phyloP scores from a whole-genome alignment of 1,284 basidiomycete species.

The Fereydounia khargensis region DNA sequence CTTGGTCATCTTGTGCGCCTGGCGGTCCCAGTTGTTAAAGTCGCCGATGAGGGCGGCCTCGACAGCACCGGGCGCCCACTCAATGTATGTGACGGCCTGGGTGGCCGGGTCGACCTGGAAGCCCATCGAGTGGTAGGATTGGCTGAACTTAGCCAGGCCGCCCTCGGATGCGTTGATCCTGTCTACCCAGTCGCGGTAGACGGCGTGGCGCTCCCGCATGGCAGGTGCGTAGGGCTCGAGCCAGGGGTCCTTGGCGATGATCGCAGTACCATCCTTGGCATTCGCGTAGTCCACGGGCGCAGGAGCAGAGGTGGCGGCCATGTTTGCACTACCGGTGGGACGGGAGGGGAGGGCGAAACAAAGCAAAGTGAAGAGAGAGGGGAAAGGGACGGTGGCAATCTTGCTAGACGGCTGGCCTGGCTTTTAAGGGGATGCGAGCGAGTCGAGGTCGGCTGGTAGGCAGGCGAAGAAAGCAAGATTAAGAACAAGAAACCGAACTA shows the following conservation, averaged over 20 bases:
- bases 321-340: background rate
- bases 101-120: conserved; percentile 69
- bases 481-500: no score
- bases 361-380: no score
- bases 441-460: no score
- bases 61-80: conserved; percentile 90
- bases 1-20: conserved; percentile 76
- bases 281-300: conserved; percentile 39
- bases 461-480: no score
- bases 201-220: conserved; percentile 34
- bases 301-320: background rate
- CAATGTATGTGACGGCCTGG: conserved; percentile 77
- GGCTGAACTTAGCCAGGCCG: conserved; percentile 82
- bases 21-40: conserved; percentile 88
- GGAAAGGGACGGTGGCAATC: no score
- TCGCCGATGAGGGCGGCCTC: conserved; percentile 87
- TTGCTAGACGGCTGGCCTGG: no score
- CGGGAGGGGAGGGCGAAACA: no score
- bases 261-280: conserved; percentile 47
- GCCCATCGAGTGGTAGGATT: conserved; percentile 82
- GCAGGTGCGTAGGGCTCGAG: conserved; percentile 48
- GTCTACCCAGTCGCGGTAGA: conserved; percentile 37
- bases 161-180: conserved; percentile 42
- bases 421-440: no score
- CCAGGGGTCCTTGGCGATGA: conserved; percentile 49